Percentiles rank a stretch among this genome's conserved stretches.
Conservation (phyloP, 2,329 filamentous ascomycete genomes). For the Aspergillus versicolor region DNA sequence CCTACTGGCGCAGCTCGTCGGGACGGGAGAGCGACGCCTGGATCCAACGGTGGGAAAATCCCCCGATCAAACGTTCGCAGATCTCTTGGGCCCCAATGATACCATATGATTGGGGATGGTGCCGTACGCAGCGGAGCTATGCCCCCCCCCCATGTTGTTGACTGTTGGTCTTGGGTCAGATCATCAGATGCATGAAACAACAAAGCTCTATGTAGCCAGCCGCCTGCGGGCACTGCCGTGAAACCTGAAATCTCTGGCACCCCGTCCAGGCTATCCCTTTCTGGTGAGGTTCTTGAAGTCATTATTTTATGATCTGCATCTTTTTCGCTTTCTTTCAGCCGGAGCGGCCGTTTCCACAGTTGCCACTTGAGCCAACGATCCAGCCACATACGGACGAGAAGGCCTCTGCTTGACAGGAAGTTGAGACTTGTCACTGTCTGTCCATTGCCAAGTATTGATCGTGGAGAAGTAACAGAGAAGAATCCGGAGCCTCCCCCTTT, state of each 20-base stretch:
- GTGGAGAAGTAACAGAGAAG: constrained; percentile 4
- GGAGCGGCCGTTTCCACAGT: not conserved
- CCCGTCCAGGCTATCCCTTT: not conserved
- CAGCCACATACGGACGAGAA: not conserved
- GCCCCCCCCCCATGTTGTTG: not conserved
- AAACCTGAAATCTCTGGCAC: constrained; percentile 14
- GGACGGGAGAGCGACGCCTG: not conserved
- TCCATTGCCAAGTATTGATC: constrained; percentile 13
- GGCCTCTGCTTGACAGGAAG: constrained; percentile 1
- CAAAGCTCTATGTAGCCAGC: constrained; percentile 31
- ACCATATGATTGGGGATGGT: constrained; percentile 2
- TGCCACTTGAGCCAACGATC: constrained; percentile 1
- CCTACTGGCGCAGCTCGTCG: not conserved
- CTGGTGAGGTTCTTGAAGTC: not conserved
- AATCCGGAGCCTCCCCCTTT: not conserved
- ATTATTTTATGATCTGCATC: not conserved
- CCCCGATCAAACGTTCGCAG: constrained; percentile 13
- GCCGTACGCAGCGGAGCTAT: constrained; percentile 1
- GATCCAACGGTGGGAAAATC: not conserved
- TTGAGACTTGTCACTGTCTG: constrained; percentile 19
- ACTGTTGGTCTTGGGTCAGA: not conserved
- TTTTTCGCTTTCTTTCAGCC: not conserved
- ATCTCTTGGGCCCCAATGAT: constrained; percentile 1
- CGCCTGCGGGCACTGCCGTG: constrained; percentile 16
- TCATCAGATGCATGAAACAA: constrained; percentile 9